A percentile compares a stretch with the other conserved stretches of the same genome.
Evolutionary conservation across 352 stramenopile species (phyloP).

Genomic region (Globisporangium lucens): DNA sequence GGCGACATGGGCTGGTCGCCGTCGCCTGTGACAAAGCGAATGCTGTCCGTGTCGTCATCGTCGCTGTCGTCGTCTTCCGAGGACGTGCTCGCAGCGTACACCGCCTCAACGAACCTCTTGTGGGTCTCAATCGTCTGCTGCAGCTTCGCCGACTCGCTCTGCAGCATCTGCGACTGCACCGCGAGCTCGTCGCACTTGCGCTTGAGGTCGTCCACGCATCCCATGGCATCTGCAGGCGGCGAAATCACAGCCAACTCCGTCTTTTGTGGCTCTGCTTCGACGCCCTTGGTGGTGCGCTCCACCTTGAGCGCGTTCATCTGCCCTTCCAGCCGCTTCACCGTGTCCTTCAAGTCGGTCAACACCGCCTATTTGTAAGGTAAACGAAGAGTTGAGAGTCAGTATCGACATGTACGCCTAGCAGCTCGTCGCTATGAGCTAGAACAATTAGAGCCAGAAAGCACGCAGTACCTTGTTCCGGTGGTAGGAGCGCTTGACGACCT

Average conservation of each 20-base stretch:
- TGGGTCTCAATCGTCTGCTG: slow-evolving; percentile 37
- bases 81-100: slow-evolving; percentile 26
- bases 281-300: slow-evolving; percentile 1
- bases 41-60: slow-evolving; percentile 12
- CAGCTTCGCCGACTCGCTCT: slow-evolving; percentile 38
- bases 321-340: slow-evolving; percentile 50
- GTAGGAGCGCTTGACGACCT: slow-evolving; percentile 75
- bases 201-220: slow-evolving; percentile 27
- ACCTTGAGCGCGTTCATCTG: slow-evolving; percentile 38
- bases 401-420: background rate
- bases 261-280: background rate
- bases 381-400: background rate
- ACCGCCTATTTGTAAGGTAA: slow-evolving; percentile 26
- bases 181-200: slow-evolving; percentile 34
- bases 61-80: slow-evolving; percentile 14
- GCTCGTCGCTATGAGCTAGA: background rate
- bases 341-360: slow-evolving; percentile 47
- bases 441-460: background rate
- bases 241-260: too few relatives aligned
- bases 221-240: background rate
- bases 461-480: slow-evolving; percentile 61
- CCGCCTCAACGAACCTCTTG: slow-evolving; percentile 37
- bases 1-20: slow-evolving; percentile 15
- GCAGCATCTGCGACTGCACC: slow-evolving; percentile 37
- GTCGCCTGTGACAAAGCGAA: slow-evolving; percentile 2